Evolutionary conservation across 106 monocot species (phyloP), one percentile per base, ranked within the genome.

Genomic region (Phalaenopsis aphrodite): DNA sequence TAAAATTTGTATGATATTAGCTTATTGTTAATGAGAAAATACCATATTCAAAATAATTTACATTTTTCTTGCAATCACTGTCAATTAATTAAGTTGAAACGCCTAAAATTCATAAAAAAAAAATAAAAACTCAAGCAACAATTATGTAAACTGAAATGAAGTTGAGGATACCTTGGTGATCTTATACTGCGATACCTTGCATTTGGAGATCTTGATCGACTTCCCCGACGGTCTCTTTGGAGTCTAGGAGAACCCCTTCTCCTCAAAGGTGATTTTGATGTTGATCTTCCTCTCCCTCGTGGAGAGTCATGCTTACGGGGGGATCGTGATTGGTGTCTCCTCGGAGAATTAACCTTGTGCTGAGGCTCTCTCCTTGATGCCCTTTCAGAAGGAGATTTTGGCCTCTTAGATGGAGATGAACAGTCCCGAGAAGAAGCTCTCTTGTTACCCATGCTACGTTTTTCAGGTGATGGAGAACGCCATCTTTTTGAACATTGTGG

Each of bases 171-270:
- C 83, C 81, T 83, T 83, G 85, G 87, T 37, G 88, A 90, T 78
- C 88, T 82, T 57, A 49, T 61, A 37, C 75, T 38, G 43, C 79
- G 84, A 88, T 86, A 82, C 82, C 85, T 88, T 75, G 82, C 46
- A 81, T 80, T 39, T 65, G 90, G 90, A 77, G 90, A 91, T 76
- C 90, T 88, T 69, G 90, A 91, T 39, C 87, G 78, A 84, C 82
- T 79, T 56, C 68, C 84, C 21, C 69, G 82, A 30, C 71, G 78
- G 24, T 83, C 86, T 77, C 86, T 88, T 83, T 81, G 86, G 75
- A 45, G 48, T 56, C 85, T 82, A 77, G 85, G 83, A 80, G 88
- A 80, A 75, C 84, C 90, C 48, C 83, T 82, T 81, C 82, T 83
- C 84, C 87, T 84, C 11, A 56, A 73, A 78, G 90, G 90, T 64